Base-by-base conservation (phyloP, 345 rosid genomes). In the Toxicodendron radicans region DNA sequence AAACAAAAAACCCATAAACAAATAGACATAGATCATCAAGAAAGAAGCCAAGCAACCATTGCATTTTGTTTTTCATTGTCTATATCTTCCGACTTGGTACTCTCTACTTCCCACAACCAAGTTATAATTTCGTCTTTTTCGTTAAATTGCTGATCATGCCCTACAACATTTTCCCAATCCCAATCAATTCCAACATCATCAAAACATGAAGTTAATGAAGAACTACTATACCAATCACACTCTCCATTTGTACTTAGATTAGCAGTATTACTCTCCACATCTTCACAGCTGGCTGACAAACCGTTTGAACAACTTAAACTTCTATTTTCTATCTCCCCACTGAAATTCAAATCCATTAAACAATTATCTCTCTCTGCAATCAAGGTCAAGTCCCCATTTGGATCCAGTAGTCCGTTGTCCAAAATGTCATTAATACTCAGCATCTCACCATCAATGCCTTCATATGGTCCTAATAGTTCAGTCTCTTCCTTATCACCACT, bases 11-110 rank as follows among this genome's bases (percentile, higher is more conserved):
- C 4, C 45, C 5, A 35, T 7, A 46, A n/a, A 32, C 5, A 17
- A 0, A 11, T 14, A 18, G 5, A 17, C 2, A 7, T 30, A 13
- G 20, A 0, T 4, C 49, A 21, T 79, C 70, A 86, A 16, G 80
- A 80, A 27, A 83, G 78, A 64, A 83, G 81, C 89, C 84, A 78
- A n/a, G 78, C 74, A 51, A 75, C 66, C 66, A 77, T 52, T 30
- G 78, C 77, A 60, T 81, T 75, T 53, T 73, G 70, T 30, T 64
- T 62, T n/a, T 70, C 73, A n/a, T 10, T 6, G 12, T 65, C 65
- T 23, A 9, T 14, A 14, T 72, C 73, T 30, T 70, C 80, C 20
- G 27, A 5, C 30, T 35, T 20, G 4, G 12, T 18, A 24, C 24
- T 54, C 16, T 67, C 75, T 41, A 3, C 75, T 24, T 79, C 82